Conservation (phyloP, 2,329 filamentous ascomycete genomes). For the Daldinia sp. region DNA sequence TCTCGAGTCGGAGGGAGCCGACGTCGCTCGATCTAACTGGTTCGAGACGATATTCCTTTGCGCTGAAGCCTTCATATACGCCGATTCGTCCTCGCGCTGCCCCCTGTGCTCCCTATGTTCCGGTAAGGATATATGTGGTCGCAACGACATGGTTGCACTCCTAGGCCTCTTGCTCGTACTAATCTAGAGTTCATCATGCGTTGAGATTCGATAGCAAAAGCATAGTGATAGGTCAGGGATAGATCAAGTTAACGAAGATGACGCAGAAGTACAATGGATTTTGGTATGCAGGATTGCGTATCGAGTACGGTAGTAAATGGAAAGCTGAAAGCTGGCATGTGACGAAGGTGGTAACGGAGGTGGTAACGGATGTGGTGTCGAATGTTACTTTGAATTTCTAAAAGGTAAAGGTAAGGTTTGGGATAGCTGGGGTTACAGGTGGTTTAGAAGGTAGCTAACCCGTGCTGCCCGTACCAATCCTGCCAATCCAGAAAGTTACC, state of each 20-base stretch:
- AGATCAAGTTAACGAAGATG: slow-evolving; percentile 7
- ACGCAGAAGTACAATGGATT: slow-evolving; percentile 1
- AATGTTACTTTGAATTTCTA: not conserved
- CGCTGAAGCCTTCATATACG: slow-evolving; percentile 46
- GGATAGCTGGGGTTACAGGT: no score
- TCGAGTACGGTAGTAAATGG: no score
- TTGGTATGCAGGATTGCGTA: not conserved
- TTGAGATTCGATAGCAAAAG: not conserved
- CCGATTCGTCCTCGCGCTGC: slow-evolving; percentile 51
- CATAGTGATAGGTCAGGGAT: slow-evolving; percentile 25
- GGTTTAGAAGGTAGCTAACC: no score
- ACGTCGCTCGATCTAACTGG: slow-evolving; percentile 40
- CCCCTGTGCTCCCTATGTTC: slow-evolving; percentile 48
- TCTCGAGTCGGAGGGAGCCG: slow-evolving; percentile 32
- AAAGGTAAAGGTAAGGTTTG: not conserved
- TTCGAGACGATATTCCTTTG: slow-evolving; percentile 39
- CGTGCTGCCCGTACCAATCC: not conserved
- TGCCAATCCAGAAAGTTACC: not conserved
- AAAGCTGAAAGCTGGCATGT: slow-evolving; percentile 34
- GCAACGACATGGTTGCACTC: slow-evolving; percentile 47
- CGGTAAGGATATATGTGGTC: slow-evolving; percentile 39
- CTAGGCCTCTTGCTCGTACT: slow-evolving; percentile 32
- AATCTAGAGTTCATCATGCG: slow-evolving; percentile 39
- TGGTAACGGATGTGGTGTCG: not conserved
- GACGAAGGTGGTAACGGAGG: slow-evolving; percentile 22